phyloP scores from a whole-genome alignment of 371 early-diverging fungal genomes.

The Chytridiales sp. region DNA sequence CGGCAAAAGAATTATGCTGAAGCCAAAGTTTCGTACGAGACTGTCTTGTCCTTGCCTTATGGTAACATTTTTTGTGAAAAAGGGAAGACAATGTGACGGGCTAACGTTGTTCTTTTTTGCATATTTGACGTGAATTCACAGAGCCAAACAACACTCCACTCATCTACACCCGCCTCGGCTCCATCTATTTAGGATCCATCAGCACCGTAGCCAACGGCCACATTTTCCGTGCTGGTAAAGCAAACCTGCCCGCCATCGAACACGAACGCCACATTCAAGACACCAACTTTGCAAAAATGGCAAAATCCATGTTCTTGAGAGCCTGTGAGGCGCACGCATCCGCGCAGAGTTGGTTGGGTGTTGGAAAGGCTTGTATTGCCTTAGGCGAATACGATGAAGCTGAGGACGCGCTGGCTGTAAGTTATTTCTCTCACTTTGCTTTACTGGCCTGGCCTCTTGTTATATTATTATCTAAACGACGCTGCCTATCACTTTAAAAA shows the following conservation, averaged over 20 bases:
- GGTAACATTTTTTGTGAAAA: conserved; percentile 24
- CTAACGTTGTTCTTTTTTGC: background rate
- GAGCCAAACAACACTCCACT: conserved; percentile 39
- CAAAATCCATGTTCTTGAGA: conserved; percentile 49
- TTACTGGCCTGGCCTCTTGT: background rate
- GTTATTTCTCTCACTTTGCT: background rate
- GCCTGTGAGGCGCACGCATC: conserved; percentile 40
- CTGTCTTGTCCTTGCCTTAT: conserved; percentile 42
- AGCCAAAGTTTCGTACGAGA: conserved; percentile 47
- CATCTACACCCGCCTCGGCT: conserved; percentile 50
- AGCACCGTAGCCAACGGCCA: conserved; percentile 7
- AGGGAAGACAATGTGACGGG: background rate
- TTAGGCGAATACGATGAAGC: conserved; percentile 47
- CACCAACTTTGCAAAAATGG: conserved; percentile 31
- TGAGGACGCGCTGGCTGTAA: conserved; percentile 53
- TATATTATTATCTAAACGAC: too few relatives aligned
- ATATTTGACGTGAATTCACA: conserved; percentile 4
- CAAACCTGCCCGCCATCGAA: conserved; percentile 4
- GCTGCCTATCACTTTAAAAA: conserved; percentile 6
- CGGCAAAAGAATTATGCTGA: conserved; percentile 37
- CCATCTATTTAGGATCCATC: conserved; percentile 34
- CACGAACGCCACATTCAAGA: conserved; percentile 26
- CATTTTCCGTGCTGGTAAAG: background rate
- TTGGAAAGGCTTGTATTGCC: conserved; percentile 46
- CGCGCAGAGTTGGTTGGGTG: conserved; percentile 47